These are phyloP conservation scores for Cyamopsis tetragonoloba DNA, from an alignment of 306 rosid species.

Conservation along the genomic window DNA sequence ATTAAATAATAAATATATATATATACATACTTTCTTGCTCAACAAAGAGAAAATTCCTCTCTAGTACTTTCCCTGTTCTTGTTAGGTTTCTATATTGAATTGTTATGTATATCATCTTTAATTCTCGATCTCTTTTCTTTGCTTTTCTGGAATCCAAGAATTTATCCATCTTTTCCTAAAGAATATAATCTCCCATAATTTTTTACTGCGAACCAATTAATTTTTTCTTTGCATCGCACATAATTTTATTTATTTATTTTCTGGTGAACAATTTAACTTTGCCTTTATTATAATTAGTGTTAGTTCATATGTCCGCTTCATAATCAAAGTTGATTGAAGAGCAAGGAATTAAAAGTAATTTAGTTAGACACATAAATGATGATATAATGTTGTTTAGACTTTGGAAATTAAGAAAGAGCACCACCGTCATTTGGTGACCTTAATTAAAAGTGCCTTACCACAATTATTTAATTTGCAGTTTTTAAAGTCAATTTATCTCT, in stretches of 20 bases:
- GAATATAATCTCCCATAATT: too few species aligned
- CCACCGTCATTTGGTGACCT: constrained; percentile 11
- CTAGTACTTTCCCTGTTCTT: neutral
- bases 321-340: constrained; percentile 20
- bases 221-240: neutral
- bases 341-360: constrained; percentile 27
- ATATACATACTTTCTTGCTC: neutral
- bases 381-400: neutral
- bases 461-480: neutral
- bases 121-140: neutral
- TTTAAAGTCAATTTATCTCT: neutral
- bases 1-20: too few species aligned
- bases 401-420: constrained; percentile 9
- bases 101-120: constrained; percentile 5
- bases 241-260: neutral
- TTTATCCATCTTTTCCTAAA: neutral
- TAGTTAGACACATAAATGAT: neutral
- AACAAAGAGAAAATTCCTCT: constrained; percentile 5
- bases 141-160: neutral
- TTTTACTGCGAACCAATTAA: neutral
- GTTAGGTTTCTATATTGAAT: constrained; percentile 27
- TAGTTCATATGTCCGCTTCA: constrained; percentile 17
- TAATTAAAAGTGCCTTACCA: neutral
- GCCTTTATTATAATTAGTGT: neutral
- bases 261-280: neutral